phyloP scores from a whole-genome alignment of 2,329 filamentous ascomycete species.

The Parastagonospora nodorum region DNA sequence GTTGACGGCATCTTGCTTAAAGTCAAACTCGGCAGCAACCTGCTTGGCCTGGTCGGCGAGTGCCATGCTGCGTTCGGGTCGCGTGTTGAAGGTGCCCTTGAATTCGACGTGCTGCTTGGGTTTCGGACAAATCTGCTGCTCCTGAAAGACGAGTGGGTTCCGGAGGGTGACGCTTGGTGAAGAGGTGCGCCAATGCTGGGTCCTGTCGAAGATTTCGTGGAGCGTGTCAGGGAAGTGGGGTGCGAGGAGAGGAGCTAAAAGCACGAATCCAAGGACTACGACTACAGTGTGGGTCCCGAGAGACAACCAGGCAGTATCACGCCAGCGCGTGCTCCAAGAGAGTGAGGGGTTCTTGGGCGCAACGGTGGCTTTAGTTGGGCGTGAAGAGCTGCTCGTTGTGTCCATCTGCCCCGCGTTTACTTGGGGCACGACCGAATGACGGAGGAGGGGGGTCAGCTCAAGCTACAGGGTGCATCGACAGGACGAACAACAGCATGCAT shows the following conservation, averaged over 20 bases:
- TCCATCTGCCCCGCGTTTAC: slow-evolving; percentile 8
- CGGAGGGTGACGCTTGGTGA: slow-evolving; percentile 29
- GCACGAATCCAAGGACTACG: slow-evolving; percentile 40
- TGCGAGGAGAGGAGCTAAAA: slow-evolving; percentile 37
- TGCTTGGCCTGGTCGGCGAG: slow-evolving; percentile 74
- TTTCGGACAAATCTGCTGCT: slow-evolving; percentile 36
- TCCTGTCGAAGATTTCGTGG: slow-evolving; percentile 30
- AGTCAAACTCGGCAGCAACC: slow-evolving; percentile 85
- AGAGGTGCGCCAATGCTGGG: slow-evolving; percentile 29
- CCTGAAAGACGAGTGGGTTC: slow-evolving; percentile 30
- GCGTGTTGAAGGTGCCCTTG: slow-evolving; percentile 42
- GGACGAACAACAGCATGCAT: slow-evolving; percentile 12
- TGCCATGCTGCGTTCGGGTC: slow-evolving; percentile 52
- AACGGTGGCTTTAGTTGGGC: slow-evolving; percentile 9
- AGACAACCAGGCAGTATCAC: slow-evolving; percentile 16
- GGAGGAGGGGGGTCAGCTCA: slow-evolving; percentile 5
- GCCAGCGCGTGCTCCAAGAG: slow-evolving; percentile 11
- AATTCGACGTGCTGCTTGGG: slow-evolving; percentile 33
- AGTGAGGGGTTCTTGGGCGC: slow-evolving; percentile 15
- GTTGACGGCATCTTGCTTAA: slow-evolving; percentile 76
- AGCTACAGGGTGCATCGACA: slow-evolving; percentile 16
- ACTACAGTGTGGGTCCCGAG: slow-evolving; percentile 32
- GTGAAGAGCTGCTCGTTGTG: background rate
- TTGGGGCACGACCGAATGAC: slow-evolving; percentile 4
- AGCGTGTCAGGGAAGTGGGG: slow-evolving; percentile 42